Evolutionary conservation across 495 filamentous ascomycete species (phyloP).

Genomic region (Terfezia boudieri): DNA sequence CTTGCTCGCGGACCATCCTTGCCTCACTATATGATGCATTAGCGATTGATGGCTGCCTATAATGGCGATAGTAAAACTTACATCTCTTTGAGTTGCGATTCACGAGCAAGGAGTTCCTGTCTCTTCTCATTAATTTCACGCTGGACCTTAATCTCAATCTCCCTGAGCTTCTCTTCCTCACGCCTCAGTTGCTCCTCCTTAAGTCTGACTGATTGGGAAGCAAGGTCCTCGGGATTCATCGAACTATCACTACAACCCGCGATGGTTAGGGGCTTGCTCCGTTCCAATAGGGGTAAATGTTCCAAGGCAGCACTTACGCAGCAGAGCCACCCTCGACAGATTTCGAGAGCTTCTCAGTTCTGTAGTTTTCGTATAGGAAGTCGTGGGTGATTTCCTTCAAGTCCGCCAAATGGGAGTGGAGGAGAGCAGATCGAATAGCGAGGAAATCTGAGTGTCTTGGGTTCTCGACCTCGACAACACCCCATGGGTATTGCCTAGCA

Average conservation of each 20-base stretch:
- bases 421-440: constrained; percentile 81
- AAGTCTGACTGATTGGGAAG: constrained; percentile 84
- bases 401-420: constrained; percentile 93
- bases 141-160: constrained; percentile 98
- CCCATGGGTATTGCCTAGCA: constrained; percentile 96
- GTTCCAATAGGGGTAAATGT: neutral
- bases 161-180: constrained; percentile 97
- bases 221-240: constrained; percentile 94
- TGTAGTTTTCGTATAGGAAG: constrained; percentile 99
- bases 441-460: constrained; percentile 97
- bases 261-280: too few species aligned
- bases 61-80: constrained; percentile 1
- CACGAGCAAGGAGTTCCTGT: constrained; percentile 90
- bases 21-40: constrained; percentile 27
- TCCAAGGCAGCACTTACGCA: constrained; percentile 38
- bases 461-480: constrained; percentile 96
- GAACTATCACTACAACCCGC: constrained; percentile 35
- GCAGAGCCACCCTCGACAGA: constrained; percentile 77
- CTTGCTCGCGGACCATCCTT: constrained; percentile 50
- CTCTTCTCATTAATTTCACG: constrained; percentile 99
- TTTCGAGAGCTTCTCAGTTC: constrained; percentile 99
- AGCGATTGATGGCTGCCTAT: neutral
- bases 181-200: constrained; percentile 98
- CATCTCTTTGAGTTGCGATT: constrained; percentile 95
- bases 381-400: constrained; percentile 99